Evolutionary conservation across 352 stramenopile species (phyloP).

Genomic region (Globisporangium barbulae): DNA sequence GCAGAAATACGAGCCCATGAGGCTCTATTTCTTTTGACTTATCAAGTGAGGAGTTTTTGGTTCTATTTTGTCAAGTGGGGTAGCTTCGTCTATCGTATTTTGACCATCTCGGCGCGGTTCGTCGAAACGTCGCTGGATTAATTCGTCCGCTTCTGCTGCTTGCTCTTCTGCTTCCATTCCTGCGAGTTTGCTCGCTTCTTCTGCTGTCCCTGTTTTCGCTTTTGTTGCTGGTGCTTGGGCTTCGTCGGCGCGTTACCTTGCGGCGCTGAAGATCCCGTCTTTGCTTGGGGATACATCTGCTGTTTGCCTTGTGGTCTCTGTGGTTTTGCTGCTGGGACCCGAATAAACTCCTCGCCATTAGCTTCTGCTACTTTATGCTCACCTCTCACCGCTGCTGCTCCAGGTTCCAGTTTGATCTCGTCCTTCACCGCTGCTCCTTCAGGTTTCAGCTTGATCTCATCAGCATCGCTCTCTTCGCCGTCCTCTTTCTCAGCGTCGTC

Average conservation of each 20-base stretch:
- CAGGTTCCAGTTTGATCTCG: too few species aligned
- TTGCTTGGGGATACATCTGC: not conserved
- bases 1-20: not conserved
- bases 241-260: not conserved
- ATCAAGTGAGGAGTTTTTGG: not conserved
- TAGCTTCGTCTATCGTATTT: not conserved
- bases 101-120: not conserved
- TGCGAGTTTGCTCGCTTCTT: not conserved
- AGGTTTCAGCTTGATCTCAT: not conserved
- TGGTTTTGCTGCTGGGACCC: not conserved
- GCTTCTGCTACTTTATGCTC: slow-evolving; percentile 1
- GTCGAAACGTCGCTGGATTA: not conserved
- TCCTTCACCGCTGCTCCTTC: not conserved
- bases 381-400: not conserved
- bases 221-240: slow-evolving; percentile 2
- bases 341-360: not conserved
- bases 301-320: not conserved
- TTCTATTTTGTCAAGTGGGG: not conserved
- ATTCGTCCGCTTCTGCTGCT: slow-evolving; percentile 12
- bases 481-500: slow-evolving; percentile 11
- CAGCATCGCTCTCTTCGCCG: not conserved
- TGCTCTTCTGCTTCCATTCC: slow-evolving; percentile 11
- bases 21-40: not conserved
- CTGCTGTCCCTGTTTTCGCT: not conserved
- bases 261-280: not conserved